Evolutionary conservation across 164 flowering plant genomes (phyloP), one percentile per base, ranked within the genome.

Genomic region (Dillenia turbinata): DNA sequence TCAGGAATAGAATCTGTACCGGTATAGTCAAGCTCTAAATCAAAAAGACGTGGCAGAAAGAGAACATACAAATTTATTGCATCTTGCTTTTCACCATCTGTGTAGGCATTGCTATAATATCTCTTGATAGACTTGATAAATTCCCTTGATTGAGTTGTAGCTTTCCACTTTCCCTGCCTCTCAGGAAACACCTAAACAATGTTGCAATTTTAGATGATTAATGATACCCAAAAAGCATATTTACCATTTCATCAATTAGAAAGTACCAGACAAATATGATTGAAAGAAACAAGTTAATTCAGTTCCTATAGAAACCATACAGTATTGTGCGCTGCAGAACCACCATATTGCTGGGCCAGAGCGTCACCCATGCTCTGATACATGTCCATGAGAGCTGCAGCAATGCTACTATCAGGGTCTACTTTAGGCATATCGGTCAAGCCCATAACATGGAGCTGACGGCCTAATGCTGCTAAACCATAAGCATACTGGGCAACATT

Each of bases 151-250:
- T 91, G 97, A 10, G 98, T 94, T 8, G 97, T 91, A 56, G 98
- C 98, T 79, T 86, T 94, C 98, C 98, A 94, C 73, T 89, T 89
- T 16, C 98, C 98, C 69, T 91, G 98, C 80, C 92, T 89, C 80
- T 94, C 98, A n/a, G 92, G 75, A 58, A 94, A 94, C 54, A 93
- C 98, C 98, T 90, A 78, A 19, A 19, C 22, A 19, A 19, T 19
- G 22, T 19, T 19, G 22, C 22, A 19, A 19, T 19, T 1, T 19
- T 19, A 19, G 1, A 19, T 19, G 22, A 19, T 19, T 19, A 19
- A 19, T 19, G 22, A 19, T 19, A 19, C 22, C 22, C 22, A 19
- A 44, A n/a, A 64, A 51, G 15, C 0, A 56, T 10, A 47, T 43
- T 43, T 15, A 33, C 44, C 56, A 58, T 58, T 55, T 12, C 13